Evolutionary conservation across 208 protist genomes (phyloP), one percentile per base, ranked within the genome.

Genomic region (Acanthamoeba healyi): DNA sequence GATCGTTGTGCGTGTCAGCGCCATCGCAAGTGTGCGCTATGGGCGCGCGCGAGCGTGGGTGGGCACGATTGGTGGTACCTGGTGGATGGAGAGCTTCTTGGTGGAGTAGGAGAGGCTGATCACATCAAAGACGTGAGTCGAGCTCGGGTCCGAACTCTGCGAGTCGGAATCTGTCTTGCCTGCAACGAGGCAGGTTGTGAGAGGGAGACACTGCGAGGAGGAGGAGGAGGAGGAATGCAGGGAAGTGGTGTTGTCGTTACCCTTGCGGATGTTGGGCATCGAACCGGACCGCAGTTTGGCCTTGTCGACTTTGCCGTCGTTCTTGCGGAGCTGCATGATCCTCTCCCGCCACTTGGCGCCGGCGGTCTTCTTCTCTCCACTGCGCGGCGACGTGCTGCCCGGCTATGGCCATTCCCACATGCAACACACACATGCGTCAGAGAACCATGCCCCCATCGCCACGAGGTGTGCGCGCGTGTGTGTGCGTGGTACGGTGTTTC

Each of bases 191-290:
- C n/a, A n/a, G n/a, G 15, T 54, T 54, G 6, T 54, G 34, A 67
- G 12, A 67, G 4, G 6, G 34, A 24, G 1, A 4, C 10, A 67
- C 9, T 15, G 34, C 19, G 0, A 67, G 14, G 9, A 36, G 34
- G 34, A 36, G 26, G 34, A 67, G n/a, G n/a, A n/a, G n/a, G n/a
- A n/a, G n/a, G n/a, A n/a, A n/a, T n/a, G n/a, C n/a, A n/a, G n/a
- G n/a, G n/a, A n/a, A n/a, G n/a, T 70, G n/a, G n/a, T 70, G n/a
- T n/a, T n/a, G n/a, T n/a, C 19, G 40, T 14, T 58, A 67, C 81
- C 56, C 34, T 89, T 89, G 0, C 51, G 81, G 0, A 89, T 63
- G 38, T 89, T 89, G 49, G 81, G 81, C 81, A 89, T 67, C 22
- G 81, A 89, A 0, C 56, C 81, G 46, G 34, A 40, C 14, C 81